Base-by-base conservation (phyloP, 202 grass and related monocot species). In the Digitaria exilis region DNA sequence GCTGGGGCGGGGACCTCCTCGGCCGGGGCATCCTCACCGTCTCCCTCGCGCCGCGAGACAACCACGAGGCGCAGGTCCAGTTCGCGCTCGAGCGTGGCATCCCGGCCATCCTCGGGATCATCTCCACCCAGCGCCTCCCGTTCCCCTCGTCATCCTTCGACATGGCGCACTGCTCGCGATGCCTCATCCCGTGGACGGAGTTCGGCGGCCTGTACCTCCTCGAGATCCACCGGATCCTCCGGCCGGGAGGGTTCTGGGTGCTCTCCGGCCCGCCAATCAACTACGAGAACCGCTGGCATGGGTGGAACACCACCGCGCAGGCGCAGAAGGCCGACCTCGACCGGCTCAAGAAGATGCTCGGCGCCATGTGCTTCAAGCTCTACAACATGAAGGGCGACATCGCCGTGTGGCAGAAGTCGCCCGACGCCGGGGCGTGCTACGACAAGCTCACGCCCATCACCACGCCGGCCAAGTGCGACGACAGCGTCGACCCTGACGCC, bases 1-100 rank as follows among this genome's bases (percentile, higher is more conserved):
- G 92, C 80, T 98, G 92, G 95, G 95, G 92, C 73, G 95, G 95
- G 16, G 92, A 98, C 87, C 89, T 98, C 37, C 90, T 98, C 61
- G 77, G 49, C 2, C 72, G 88, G 11, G 85, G 89, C 35, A 95
- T 98, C 83, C 75, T 98, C 30, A 79, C 95, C n/a, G 76, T 98
- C 2, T 98, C 95, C 21, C 92, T 98, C 8, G 95, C 95, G 29
- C 95, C 95, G 7, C 56, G 95, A 78, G 95, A 98, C 80, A 98
- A 98, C 86, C 95, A 98, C 82, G 95, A 98, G 90, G 95, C 95
- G 10, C 95, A 98, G 87, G 95, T 98, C 32, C 95, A 98, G 89
- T 98, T 98, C 90, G 95, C 95, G 62, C 95, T 98, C 3, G 95
- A 98, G 84, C 90, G 95, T 54, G 95, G 95, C 31, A 95, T 98